Base-by-base conservation (phyloP, 768 basidiomycete species). In the Phylloporus arenicola region DNA sequence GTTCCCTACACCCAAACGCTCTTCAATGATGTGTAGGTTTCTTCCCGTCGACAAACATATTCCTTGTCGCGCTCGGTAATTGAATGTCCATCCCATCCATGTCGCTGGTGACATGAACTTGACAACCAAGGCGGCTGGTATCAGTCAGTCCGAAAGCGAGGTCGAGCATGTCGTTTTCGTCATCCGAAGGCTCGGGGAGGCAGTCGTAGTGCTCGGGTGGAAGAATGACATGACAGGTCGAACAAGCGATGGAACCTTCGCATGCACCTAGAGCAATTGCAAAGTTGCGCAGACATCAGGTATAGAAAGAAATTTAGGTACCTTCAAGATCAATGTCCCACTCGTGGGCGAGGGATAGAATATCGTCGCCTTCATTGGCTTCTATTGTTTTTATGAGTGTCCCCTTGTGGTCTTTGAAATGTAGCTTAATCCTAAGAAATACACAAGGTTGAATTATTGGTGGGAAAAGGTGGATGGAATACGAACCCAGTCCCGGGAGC, bases 101-200 rank as follows among this genome's bases (percentile, higher is more conserved):
- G 43, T 88, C 88, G 49, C 74, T 81, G 10, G 86, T 90, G 25
- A 99, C 68, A 46, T 83, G 68, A 65, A 88, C 84, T 64, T 88
- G 87, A 61, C 87, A 88, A 0, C 88, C 88, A 17, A 90, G 70
- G 10, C 83, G 75, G 54, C 87, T 95, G 58, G 95, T 97, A 61
- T 97, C 95, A 1, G 92, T 94, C 46, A 98, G 75, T 0, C 92
- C 96, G 60, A 97, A 98, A 4, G 95, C 95, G 79, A 98, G 90
- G 68, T 97, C 95, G 34, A 99, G 79, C 92, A 94, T 93, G 60
- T 92, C 94, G 61, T 97, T 99, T 71, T 99, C 95, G 64, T 99
- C 95, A 57, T 98, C 95, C 48, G 88, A 88, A 4, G 95, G 94
- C 62, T 98, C 95, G 1, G 90, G 86, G 3, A 98, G 77, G 42